These are phyloP conservation scores for Phytophthora rubi DNA, from an alignment of 352 stramenopile genomes.

Conservation along the genomic window DNA sequence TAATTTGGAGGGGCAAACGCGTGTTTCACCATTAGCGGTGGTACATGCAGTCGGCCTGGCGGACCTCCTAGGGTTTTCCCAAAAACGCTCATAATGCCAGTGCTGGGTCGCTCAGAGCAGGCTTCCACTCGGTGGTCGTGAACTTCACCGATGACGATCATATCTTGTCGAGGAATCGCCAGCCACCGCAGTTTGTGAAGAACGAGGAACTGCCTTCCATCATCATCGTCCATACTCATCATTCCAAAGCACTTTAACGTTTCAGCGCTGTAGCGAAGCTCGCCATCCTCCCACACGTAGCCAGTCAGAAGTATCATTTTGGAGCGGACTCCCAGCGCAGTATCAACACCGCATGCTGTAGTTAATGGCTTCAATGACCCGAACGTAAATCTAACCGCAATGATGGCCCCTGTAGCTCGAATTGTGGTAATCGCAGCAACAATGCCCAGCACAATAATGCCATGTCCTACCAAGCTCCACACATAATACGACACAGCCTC, in stretches of 20 bases:
- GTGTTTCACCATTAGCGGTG: background rate
- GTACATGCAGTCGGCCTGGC: background rate
- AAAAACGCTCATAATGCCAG: slow-evolving; percentile 5
- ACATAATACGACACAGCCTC: slow-evolving; percentile 25
- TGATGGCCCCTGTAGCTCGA: slow-evolving; percentile 10
- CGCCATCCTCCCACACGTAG: slow-evolving; percentile 3
- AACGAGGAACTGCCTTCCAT: background rate
- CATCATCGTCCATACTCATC: slow-evolving; percentile 14
- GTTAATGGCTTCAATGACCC: slow-evolving; percentile 9
- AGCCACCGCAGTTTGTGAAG: slow-evolving; percentile 4
- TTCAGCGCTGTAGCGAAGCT: slow-evolving; percentile 8
- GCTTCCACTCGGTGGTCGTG: background rate
- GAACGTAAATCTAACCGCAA: slow-evolving; percentile 8
- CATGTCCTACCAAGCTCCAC: slow-evolving; percentile 21
- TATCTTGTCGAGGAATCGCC: slow-evolving; percentile 11
- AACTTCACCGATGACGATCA: slow-evolving; percentile 10
- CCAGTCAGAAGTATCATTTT: slow-evolving; percentile 17
- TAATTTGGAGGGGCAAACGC: background rate
- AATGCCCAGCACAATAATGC: slow-evolving; percentile 24
- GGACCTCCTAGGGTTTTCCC: slow-evolving; percentile 3
- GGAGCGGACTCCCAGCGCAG: slow-evolving; percentile 7
- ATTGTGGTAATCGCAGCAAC: slow-evolving; percentile 19
- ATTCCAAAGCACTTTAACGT: slow-evolving; percentile 15
- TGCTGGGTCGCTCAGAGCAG: background rate
- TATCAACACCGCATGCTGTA: slow-evolving; percentile 14